Evolutionary conservation across 805 yeast species (phyloP).

Genomic region (Hanseniaspora vineae): DNA sequence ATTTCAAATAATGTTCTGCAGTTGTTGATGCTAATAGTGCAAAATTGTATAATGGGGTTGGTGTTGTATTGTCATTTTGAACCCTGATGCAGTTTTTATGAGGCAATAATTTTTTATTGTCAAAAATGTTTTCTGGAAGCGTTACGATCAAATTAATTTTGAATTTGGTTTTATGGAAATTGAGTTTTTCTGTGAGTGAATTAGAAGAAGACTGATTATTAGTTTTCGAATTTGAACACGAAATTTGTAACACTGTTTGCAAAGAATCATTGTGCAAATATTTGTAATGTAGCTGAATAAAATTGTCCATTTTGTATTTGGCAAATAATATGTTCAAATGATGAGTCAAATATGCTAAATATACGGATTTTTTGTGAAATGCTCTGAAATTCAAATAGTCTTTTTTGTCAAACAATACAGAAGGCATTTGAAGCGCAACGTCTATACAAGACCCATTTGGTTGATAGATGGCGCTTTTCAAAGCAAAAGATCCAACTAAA

Average conservation of each 20-base stretch:
- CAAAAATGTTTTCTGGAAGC: slow-evolving; percentile 59
- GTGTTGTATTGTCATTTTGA: slow-evolving; percentile 38
- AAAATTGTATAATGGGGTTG: slow-evolving; percentile 83
- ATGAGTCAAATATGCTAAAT: slow-evolving; percentile 66
- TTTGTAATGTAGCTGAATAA: slow-evolving; percentile 43
- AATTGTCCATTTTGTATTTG: slow-evolving; percentile 35
- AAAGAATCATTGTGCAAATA: slow-evolving; percentile 65
- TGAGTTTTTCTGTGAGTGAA: slow-evolving; percentile 16
- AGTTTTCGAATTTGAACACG: slow-evolving; percentile 28
- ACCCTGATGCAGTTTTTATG: slow-evolving; percentile 74
- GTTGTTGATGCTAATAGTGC: slow-evolving; percentile 59
- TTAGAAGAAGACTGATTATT: slow-evolving; percentile 2
- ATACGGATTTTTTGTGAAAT: slow-evolving; percentile 79
- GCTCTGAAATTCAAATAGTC: slow-evolving; percentile 87
- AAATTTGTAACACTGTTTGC: slow-evolving; percentile 60
- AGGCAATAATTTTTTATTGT: slow-evolving; percentile 61
- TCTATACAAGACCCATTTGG: slow-evolving; percentile 63
- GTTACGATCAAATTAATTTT: slow-evolving; percentile 62
- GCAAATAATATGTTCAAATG: slow-evolving; percentile 41
- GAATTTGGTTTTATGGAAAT: slow-evolving; percentile 58
- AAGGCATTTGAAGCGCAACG: slow-evolving; percentile 73
- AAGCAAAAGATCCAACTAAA: slow-evolving; percentile 79
- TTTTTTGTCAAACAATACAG: slow-evolving; percentile 59
- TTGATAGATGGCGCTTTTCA: slow-evolving; percentile 63
- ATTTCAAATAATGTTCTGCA: slow-evolving; percentile 59